These are phyloP conservation scores for Poronia punctata DNA, from an alignment of 495 filamentous ascomycete genomes.

Conservation along the genomic window DNA sequence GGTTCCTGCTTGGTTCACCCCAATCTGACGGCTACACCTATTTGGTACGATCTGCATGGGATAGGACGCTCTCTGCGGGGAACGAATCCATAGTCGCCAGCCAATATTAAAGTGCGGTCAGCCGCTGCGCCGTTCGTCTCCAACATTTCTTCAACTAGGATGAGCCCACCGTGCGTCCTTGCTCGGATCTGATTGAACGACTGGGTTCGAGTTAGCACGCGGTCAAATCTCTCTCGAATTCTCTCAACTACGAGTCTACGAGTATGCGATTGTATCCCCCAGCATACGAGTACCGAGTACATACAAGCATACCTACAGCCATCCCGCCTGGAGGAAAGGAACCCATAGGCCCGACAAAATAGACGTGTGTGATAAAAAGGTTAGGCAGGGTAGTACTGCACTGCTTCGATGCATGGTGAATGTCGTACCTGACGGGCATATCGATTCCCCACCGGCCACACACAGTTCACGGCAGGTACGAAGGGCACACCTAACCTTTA, in stretches of 20 bases:
- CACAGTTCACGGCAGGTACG: constrained; percentile 5
- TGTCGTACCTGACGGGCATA: constrained; percentile 4
- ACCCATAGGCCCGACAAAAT: too few relatives aligned
- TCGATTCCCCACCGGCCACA: constrained; percentile 9
- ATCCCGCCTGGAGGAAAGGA: too few relatives aligned
- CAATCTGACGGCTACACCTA: constrained; percentile 20
- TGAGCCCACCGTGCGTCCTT: constrained; percentile 15
- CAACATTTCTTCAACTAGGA: constrained; percentile 19
- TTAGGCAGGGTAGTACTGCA: too few relatives aligned
- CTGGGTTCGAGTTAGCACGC: constrained; percentile 21
- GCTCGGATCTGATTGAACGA: constrained; percentile 20
- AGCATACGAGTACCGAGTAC: too few relatives aligned
- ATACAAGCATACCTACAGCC: too few relatives aligned
- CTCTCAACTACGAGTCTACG: too few relatives aligned
- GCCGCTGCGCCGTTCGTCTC: constrained; percentile 31
- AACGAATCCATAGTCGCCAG: constrained; percentile 16
- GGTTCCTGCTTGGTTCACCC: constrained; percentile 8
- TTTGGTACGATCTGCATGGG: constrained; percentile 16
- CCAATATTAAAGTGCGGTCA: constrained; percentile 45
- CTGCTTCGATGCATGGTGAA: not conserved
- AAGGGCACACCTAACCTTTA: constrained; percentile 6
- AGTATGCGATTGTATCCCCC: too few relatives aligned
- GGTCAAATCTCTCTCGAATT: constrained; percentile 12
- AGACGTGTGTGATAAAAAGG: too few relatives aligned
- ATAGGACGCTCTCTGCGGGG: constrained; percentile 17